Evolutionary conservation across 345 rosid species (phyloP).

Genomic region (Citrus sp.): DNA sequence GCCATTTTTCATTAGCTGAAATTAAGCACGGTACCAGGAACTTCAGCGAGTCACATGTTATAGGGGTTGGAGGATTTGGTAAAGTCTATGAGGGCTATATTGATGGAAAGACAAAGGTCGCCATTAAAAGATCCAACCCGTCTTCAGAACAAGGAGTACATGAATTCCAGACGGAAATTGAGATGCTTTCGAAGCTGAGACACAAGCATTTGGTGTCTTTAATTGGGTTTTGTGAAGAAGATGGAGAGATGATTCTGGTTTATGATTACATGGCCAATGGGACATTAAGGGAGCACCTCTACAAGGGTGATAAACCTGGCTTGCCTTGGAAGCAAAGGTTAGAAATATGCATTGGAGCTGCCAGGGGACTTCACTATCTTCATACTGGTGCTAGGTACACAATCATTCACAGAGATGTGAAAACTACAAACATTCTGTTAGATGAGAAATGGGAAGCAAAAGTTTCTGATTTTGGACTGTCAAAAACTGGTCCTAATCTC

Average conservation of each 20-base stretch:
- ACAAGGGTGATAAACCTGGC: slow-evolving; percentile 30
- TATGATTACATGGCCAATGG: slow-evolving; percentile 69
- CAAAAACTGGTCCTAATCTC: slow-evolving; percentile 50
- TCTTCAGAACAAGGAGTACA: slow-evolving; percentile 57
- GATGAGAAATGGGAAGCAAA: slow-evolving; percentile 70
- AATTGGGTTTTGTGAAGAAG: slow-evolving; percentile 67
- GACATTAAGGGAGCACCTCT: slow-evolving; percentile 54
- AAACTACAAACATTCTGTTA: slow-evolving; percentile 63
- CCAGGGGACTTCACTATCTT: slow-evolving; percentile 67
- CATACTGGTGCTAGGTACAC: slow-evolving; percentile 64
- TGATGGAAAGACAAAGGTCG: slow-evolving; percentile 46
- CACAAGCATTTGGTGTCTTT: slow-evolving; percentile 66
- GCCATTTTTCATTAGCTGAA: slow-evolving; percentile 50
- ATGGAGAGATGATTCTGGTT: slow-evolving; percentile 58
- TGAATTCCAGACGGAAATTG: slow-evolving; percentile 62
- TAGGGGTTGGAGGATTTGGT: slow-evolving; percentile 70
- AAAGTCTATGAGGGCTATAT: slow-evolving; percentile 54
- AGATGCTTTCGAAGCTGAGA: slow-evolving; percentile 66
- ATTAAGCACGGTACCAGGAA: slow-evolving; percentile 43
- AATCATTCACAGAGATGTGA: slow-evolving; percentile 68
- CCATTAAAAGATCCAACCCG: slow-evolving; percentile 65
- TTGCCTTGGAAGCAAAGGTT: slow-evolving; percentile 54
- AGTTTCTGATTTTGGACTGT: slow-evolving; percentile 67
- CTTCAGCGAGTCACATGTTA: slow-evolving; percentile 45
- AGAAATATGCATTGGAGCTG: slow-evolving; percentile 68